These are phyloP conservation scores for Monosporascus sp. DNA, from an alignment of 2,329 filamentous ascomycete genomes.

Conservation along the genomic window DNA sequence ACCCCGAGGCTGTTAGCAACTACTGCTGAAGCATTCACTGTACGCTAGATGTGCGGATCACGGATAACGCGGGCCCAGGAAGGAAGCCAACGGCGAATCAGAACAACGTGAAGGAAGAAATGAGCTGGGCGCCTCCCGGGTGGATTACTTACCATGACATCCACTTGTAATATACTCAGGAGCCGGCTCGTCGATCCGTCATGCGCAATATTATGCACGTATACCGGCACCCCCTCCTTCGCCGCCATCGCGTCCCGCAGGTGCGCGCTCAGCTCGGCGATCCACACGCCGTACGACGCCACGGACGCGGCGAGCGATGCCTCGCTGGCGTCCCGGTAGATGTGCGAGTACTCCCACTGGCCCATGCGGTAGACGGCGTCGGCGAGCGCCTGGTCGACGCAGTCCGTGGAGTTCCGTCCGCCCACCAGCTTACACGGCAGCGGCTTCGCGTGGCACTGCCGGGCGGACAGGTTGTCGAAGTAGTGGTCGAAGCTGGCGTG, in stretches of 20 bases:
- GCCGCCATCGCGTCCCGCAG: slow-evolving; percentile 48
- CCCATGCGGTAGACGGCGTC: slow-evolving; percentile 70
- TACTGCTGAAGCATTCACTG: neutral
- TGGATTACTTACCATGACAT: slow-evolving; percentile 55
- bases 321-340: slow-evolving; percentile 60
- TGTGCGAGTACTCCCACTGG: slow-evolving; percentile 74
- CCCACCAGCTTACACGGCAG: slow-evolving; percentile 59
- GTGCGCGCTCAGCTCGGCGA: slow-evolving; percentile 65
- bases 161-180: slow-evolving; percentile 64
- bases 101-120: too few relatives aligned
- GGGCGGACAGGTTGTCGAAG: slow-evolving; percentile 75
- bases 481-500: slow-evolving; percentile 75
- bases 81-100: neutral
- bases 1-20: neutral
- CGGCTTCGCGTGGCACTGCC: slow-evolving; percentile 69
- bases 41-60: neutral
- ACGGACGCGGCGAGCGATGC: slow-evolving; percentile 57
- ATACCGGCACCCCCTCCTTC: slow-evolving; percentile 37
- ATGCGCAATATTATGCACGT: slow-evolving; percentile 75
- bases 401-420: slow-evolving; percentile 43
- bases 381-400: slow-evolving; percentile 57
- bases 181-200: slow-evolving; percentile 67
- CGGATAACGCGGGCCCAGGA: too few relatives aligned
- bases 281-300: slow-evolving; percentile 64
- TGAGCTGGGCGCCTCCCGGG: too few relatives aligned